These are phyloP conservation scores for Xylariaceae sp. DNA, from an alignment of 2,329 filamentous ascomycete species.

Conservation along the genomic window DNA sequence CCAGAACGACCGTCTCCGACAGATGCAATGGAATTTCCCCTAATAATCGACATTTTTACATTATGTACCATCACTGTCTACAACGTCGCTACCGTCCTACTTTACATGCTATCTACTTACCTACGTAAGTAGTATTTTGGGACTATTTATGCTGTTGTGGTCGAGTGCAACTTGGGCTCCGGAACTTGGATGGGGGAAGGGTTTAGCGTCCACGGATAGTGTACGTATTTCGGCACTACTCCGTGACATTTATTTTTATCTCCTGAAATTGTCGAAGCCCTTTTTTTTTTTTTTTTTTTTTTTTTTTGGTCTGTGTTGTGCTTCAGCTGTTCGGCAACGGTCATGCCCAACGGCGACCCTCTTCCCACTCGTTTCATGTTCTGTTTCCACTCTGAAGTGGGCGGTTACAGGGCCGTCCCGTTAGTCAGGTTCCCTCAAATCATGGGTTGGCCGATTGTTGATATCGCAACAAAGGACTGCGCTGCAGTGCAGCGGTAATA, in stretches of 20 bases:
- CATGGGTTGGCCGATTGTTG: neutral
- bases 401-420: slow-evolving; percentile 7
- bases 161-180: too few species aligned
- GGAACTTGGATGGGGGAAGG: neutral
- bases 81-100: too few species aligned
- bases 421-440: slow-evolving; percentile 12
- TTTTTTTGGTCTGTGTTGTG: slow-evolving; percentile 10
- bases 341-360: slow-evolving; percentile 16
- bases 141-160: too few species aligned
- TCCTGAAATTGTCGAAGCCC: slow-evolving; percentile 16
- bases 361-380: slow-evolving; percentile 20
- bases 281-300: neutral
- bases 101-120: too few species aligned
- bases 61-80: too few species aligned
- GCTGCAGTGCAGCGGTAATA: neutral
- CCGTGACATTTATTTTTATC: slow-evolving; percentile 23
- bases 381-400: slow-evolving; percentile 3
- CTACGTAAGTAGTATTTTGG: too few species aligned
- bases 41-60: slow-evolving; percentile 11
- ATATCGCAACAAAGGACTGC: neutral
- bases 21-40: slow-evolving; percentile 14
- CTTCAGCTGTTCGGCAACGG: slow-evolving; percentile 15
- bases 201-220: neutral
- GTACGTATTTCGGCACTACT: neutral
- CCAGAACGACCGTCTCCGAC: neutral